phyloP scores from a whole-genome alignment of 805 yeast genomes.

The Nakazawaea laoshanensis region DNA sequence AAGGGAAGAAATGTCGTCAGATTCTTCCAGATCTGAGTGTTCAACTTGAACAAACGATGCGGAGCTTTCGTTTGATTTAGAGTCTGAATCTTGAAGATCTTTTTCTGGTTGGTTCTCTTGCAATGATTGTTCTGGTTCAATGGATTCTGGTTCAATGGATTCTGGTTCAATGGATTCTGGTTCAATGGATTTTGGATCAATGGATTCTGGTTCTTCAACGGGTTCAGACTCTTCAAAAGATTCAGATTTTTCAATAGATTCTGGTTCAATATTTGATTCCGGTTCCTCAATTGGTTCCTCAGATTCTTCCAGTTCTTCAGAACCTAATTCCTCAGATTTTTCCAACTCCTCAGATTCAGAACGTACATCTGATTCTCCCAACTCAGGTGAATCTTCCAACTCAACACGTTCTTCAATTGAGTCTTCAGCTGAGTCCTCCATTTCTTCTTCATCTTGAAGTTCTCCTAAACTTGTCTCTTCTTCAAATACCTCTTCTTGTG shows the following conservation, averaged over 20 bases:
- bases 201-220: not conserved
- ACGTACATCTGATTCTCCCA: not conserved
- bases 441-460: not conserved
- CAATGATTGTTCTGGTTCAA: too few relatives aligned
- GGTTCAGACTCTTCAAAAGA: not conserved
- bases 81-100: too few relatives aligned
- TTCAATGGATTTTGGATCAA: too few relatives aligned
- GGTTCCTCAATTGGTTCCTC: not conserved
- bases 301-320: not conserved
- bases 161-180: too few relatives aligned
- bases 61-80: too few relatives aligned
- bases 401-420: not conserved
- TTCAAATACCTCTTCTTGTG: not conserved
- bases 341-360: constrained; percentile 1
- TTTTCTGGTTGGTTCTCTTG: too few relatives aligned
- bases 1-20: too few relatives aligned
- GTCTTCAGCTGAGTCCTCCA: constrained; percentile 3
- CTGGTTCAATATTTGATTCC: not conserved
- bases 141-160: too few relatives aligned
- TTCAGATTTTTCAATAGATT: not conserved
- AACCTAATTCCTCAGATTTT: not conserved
- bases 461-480: constrained; percentile 2
- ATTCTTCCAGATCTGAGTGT: too few relatives aligned
- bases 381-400: not conserved
- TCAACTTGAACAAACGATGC: too few relatives aligned